phyloP scores from a whole-genome alignment of 2,329 filamentous ascomycete species.

The Juglanconis sp. region DNA sequence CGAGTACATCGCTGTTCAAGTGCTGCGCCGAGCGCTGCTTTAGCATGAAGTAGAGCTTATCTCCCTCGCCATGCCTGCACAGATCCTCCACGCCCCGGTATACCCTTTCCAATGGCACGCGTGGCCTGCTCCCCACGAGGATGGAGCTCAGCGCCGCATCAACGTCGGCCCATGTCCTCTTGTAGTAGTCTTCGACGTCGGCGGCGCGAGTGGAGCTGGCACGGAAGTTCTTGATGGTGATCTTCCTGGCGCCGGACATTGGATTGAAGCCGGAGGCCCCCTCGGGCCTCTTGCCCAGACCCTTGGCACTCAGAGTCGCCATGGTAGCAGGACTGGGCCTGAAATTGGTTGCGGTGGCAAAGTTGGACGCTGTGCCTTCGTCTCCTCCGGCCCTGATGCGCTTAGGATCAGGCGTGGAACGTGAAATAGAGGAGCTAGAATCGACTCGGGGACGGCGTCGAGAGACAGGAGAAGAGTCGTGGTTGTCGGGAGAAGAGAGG shows the following conservation, averaged over 20 bases:
- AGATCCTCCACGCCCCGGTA: conserved; percentile 91
- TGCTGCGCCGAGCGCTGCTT: conserved; percentile 64
- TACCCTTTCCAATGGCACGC: conserved; percentile 79
- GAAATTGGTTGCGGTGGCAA: neutral
- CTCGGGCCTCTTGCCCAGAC: conserved; percentile 35
- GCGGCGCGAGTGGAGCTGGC: conserved; percentile 52
- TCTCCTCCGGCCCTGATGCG: conserved; percentile 24
- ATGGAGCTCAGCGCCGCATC: conserved; percentile 70
- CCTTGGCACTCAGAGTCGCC: conserved; percentile 28
- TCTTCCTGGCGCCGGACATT: conserved; percentile 73
- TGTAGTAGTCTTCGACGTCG: conserved; percentile 74
- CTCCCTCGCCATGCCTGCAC: conserved; percentile 73
- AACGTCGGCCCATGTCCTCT: conserved; percentile 70
- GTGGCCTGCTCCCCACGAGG: conserved; percentile 61
- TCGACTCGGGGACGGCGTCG: conserved; percentile 28
- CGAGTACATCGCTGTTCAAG: conserved; percentile 59
- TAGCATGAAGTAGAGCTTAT: conserved; percentile 64
- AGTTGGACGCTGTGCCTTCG: neutral
- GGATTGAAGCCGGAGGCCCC: conserved; percentile 59
- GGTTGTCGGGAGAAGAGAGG: conserved; percentile 1
- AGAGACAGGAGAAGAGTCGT: conserved; percentile 15
- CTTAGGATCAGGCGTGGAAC: conserved; percentile 26
- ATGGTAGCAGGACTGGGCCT: conserved; percentile 6
- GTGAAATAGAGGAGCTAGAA: conserved; percentile 21
- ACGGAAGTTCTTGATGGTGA: conserved; percentile 91